Base-by-base conservation (phyloP, 352 stramenopile genomes). In the Phytophthora boehmeriae region DNA sequence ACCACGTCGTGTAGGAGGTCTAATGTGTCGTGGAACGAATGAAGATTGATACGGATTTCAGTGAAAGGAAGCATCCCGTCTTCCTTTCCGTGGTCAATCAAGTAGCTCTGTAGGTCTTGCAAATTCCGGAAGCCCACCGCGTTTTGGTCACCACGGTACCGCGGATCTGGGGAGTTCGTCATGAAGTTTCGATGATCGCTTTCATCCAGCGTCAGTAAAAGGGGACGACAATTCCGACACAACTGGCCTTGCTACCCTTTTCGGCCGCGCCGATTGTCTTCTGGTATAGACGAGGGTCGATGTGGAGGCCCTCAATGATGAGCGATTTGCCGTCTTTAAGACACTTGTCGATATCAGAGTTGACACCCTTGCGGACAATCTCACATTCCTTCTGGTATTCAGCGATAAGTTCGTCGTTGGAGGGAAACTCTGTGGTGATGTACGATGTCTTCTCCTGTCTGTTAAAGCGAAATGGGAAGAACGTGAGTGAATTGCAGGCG, bases 311-410 rank as follows among this genome's bases (percentile, higher is more conserved):
- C 48, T 96, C 87, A 32, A 96, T 86, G 59, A 96, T 91, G 43
- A 96, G 75, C 44, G 87, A 96, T 73, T 96, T 96, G 63, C 87
- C 87, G 58, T 96, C 87, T 54, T 94, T 96, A 4, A 96, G 70
- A 43, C 87, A 96, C 62, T 96, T 96, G 68, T 93, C 81, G 54
- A 96, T 92, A 58, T 96, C 87, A 5, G 83, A 92, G 25, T 71
- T 80, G n/a, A 96, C 85, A 9, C 87, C 87, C 35, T 91, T 81
- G 53, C 87, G 80, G 16, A 96, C 87, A 20, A 93, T 78, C 35
- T 79, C 74, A 42, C 87, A 96, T 61, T 96, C 87, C 28, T 83
- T 88, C 28, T 71, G 74, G 63, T 96, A 96, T 54, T 89, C 76
- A 20, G 65, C 47, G 9, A 96, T 67, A 1, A 96, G 71, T 30